phyloP scores from a whole-genome alignment of 176 grass and related monocot species.

The Hordeum vulgare region MorexV3_pseudomolecules_assembly NC_058522.1:390689977-390690476 shows the following conservation, averaged over 20 bases:
- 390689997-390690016: constrained; percentile 13
- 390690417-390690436: constrained; percentile 38
- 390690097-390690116: constrained; percentile 24
- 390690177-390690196: constrained; percentile 64
- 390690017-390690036: constrained; percentile 3
- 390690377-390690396: constrained; percentile 54
- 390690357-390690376: constrained; percentile 31
- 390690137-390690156: constrained; percentile 51
- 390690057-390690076: neutral
- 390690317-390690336: constrained; percentile 29
- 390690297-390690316: constrained; percentile 78
- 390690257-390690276: constrained; percentile 54
- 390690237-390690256: constrained; percentile 51
- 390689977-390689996: neutral
- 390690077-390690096: constrained; percentile 26
- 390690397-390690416: constrained; percentile 54
- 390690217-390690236: constrained; percentile 23
- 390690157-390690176: constrained; percentile 54
- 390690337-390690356: constrained; percentile 38
- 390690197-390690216: constrained; percentile 80
- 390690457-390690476: neutral
- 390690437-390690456: neutral
- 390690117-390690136: constrained; percentile 50
- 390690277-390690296: constrained; percentile 51
- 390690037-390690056: neutral